Percentiles rank a stretch among this genome's conserved stretches.
phyloP scores from a whole-genome alignment of 73 alveolate species.

The Paramecium biaurelia region DNA sequence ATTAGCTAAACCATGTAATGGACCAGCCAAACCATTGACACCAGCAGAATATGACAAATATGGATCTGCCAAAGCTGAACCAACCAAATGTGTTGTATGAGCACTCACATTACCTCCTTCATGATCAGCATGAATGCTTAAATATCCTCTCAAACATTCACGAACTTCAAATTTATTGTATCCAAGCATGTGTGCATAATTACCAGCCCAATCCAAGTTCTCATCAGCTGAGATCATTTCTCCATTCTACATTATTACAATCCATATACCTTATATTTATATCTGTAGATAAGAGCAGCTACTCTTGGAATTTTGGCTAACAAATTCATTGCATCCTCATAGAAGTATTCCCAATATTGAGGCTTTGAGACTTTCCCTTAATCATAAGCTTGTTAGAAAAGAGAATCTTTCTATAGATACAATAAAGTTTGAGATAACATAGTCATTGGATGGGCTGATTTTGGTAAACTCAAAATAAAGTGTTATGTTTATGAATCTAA shows the following conservation, averaged over 20 bases:
- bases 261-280: conserved; percentile 66
- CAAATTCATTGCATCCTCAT: conserved; percentile 82
- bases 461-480: conserved; percentile 71
- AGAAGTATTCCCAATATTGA: conserved; percentile 82
- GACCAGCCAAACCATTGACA: conserved; percentile 96
- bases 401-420: conserved; percentile 70
- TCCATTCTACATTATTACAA: not conserved
- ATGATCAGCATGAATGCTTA: conserved; percentile 80
- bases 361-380: conserved; percentile 77
- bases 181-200: conserved; percentile 82
- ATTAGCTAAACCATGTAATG: conserved; percentile 96
- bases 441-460: conserved; percentile 85
- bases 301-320: conserved; percentile 84
- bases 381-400: conserved; percentile 74
- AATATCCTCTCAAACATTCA: conserved; percentile 87
- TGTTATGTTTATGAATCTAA: conserved; percentile 64
- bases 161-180: conserved; percentile 68
- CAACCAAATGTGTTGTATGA: conserved; percentile 88
- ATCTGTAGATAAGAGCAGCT: conserved; percentile 83
- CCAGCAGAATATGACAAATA: conserved; percentile 89
- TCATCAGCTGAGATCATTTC: conserved; percentile 9
- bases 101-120: conserved; percentile 96
- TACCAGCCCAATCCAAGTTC: conserved; percentile 72
- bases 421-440: conserved; percentile 78
- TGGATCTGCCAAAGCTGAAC: conserved; percentile 96